These are phyloP conservation scores for Cercophora newfieldiana DNA, from an alignment of 495 filamentous ascomycete species.

Conservation along the genomic window DNA sequence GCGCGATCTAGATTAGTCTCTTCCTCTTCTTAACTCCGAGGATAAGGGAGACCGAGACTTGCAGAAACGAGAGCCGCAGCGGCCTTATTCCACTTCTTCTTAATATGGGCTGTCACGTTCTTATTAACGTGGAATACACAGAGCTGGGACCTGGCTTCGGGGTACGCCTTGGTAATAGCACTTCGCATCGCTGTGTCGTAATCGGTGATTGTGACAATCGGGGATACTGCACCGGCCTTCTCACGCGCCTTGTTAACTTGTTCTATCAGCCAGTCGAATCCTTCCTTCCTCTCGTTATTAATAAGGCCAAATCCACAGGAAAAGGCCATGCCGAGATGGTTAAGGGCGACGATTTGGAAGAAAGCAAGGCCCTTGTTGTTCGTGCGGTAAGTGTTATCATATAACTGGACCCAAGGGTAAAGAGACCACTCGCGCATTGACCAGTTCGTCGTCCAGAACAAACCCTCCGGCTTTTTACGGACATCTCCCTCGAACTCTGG, in stretches of 20 bases:
- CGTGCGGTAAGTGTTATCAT: slow-evolving; percentile 2
- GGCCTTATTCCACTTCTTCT: no score
- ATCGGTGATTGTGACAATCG: no score
- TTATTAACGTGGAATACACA: no score
- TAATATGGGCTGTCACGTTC: no score
- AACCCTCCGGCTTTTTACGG: not conserved
- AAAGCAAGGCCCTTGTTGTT: slow-evolving; percentile 11
- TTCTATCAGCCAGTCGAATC: slow-evolving; percentile 9
- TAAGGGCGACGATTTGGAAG: slow-evolving; percentile 1
- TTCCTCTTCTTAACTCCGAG: no score
- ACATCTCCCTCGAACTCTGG: not conserved
- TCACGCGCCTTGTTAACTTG: not conserved
- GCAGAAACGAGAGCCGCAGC: no score
- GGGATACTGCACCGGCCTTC: not conserved
- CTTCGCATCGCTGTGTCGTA: no score
- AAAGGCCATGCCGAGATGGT: not conserved
- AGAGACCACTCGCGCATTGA: not conserved
- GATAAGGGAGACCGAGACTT: no score
- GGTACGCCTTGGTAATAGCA: no score
- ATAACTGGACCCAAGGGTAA: not conserved
- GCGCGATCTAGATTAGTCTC: no score
- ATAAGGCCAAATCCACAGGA: not conserved
- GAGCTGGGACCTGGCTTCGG: no score
- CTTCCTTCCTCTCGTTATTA: slow-evolving; percentile 6
- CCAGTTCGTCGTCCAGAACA: not conserved